Base-by-base conservation (phyloP, 2,329 filamentous ascomycete genomes). In the Ophiocordyceps camponoti-floridani region DNA sequence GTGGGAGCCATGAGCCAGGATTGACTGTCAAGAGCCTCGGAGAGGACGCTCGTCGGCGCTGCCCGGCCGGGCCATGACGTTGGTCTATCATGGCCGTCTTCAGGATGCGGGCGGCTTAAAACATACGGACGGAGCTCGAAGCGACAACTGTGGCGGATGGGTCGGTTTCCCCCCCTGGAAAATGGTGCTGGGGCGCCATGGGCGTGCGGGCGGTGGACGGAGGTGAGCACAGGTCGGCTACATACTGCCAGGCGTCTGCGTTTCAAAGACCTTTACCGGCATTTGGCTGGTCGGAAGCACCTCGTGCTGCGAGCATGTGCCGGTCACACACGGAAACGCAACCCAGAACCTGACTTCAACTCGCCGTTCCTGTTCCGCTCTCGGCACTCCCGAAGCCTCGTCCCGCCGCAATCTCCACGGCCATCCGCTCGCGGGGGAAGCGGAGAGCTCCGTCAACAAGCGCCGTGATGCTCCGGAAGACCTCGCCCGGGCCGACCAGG, bases 31-130 rank as follows among this genome's bases (percentile, higher is more conserved):
- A 85, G 81, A 82, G 66, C 74, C 74, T 81, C 74, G 72, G 64
- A 66, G 78, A 77, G 73, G 75, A 67, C 80, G 72, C 82, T 84
- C 82, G 80, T 86, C 81, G 75, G 77, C 72, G n/a, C 62, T 64
- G 64, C 62, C 69, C 71, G 67, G 80, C 79, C 82, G 82, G 74
- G 68, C 59, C 56, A 55, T 65, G 58, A 71, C 68, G 66, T 61
- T 69, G 72, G 70, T 66, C 69, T 61, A 54, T 43, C 59, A 49
- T 57, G 60, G 63, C 58, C 59, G 48, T 62, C 56, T 49, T 50
- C 54, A 56, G 47, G 60, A 56, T 58, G 61, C 55, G 50, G 53
- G 53, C 51, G 53, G 46, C 48, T 43, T 18, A 41, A n/a, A n/a
- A n/a, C 18, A 33, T 18, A 43, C 47, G 26, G 40, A 42, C 19